Evolutionary conservation across 371 early-diverging fungal genomes (phyloP), one percentile per base, ranked within the genome.

Genomic region (Lichtheimia ornata): DNA sequence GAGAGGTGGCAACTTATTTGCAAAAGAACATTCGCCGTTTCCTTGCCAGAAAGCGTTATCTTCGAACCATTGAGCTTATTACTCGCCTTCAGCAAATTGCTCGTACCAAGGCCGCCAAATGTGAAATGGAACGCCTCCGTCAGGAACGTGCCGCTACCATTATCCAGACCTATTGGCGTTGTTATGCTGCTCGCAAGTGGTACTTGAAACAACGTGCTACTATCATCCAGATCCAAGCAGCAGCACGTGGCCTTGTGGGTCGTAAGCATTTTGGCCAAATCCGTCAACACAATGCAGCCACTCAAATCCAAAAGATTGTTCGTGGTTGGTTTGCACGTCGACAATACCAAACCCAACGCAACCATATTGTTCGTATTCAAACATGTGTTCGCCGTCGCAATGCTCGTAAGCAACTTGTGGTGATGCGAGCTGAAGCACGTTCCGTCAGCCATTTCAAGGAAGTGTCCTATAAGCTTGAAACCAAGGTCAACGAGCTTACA

Each of bases 361-460:
- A 75, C 44, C 74, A 83, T 28, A 75, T 98, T 41, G 77, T 94
- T 27, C 74, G 89, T 44, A 64, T 94, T 27, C 99, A 99, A 79
- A 86, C 92, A 7, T 88, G 86, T 53, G 71, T 92, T 40, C 92
- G 98, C 51, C 87, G 93, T 14, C 82, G 80, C 35, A 71, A 71
- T 17, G 97, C 97, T 11, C 77, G 82, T 49, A 77, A 79, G 43
- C 85, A 85, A 61, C 75, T 94, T 50, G 73, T 75, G 44, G 66
- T 72, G 22, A 84, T 92, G 61, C 89, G 91, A 66, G 86, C 85
- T 17, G 97, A 99, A 72, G 92, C 94, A 11, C 81, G 91, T 41
- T 93, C 94, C 17, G 94, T 94, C 7, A 91, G 89, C 58, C 96
- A 97, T 72, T 86, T 96, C 72, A 93, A 95, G 75, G 95, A 96